These are phyloP conservation scores for Chlorella sp. DNA, from an alignment of 139 green algal species.

Conservation along the genomic window DNA sequence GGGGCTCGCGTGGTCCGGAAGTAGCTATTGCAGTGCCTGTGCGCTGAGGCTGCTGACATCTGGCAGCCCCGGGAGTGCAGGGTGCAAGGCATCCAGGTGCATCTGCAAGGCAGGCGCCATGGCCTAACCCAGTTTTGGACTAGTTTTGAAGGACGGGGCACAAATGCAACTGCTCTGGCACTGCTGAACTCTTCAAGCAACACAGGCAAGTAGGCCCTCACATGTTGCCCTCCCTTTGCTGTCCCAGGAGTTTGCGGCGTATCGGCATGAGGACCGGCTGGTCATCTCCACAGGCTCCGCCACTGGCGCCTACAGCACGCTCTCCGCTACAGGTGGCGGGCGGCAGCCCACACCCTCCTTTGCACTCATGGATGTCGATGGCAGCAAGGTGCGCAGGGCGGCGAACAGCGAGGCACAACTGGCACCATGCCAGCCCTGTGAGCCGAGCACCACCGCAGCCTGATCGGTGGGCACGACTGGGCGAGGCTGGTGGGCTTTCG, in stretches of 20 bases:
- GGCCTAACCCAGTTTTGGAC: too few species aligned
- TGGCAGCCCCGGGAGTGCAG: too few species aligned
- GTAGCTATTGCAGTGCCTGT: too few species aligned
- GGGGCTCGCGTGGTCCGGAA: too few species aligned
- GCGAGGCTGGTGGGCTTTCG: not conserved
- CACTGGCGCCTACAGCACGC: slow-evolving; percentile 87
- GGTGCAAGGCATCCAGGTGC: not conserved
- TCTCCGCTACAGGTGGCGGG: not conserved
- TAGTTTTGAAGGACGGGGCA: too few species aligned
- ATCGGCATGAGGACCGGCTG: slow-evolving; percentile 80
- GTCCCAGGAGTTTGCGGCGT: slow-evolving; percentile 55
- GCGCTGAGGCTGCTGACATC: too few species aligned
- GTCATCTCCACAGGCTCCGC: slow-evolving; percentile 95
- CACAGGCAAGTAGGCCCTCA: not conserved
- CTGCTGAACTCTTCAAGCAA: too few species aligned
- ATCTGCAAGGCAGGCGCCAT: too few species aligned
- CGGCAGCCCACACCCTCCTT: slow-evolving; percentile 81
- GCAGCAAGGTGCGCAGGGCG: slow-evolving; percentile 50
- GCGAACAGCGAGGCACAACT: not conserved
- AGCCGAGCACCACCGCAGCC: not conserved
- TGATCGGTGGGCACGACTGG: not conserved
- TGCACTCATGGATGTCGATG: slow-evolving; percentile 97
- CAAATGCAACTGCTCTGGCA: too few species aligned
- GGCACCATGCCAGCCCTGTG: slow-evolving; percentile 34
- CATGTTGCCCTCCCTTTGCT: not conserved